Base-by-base conservation (phyloP, 768 basidiomycete genomes). In the Rickenella mellea region DNA sequence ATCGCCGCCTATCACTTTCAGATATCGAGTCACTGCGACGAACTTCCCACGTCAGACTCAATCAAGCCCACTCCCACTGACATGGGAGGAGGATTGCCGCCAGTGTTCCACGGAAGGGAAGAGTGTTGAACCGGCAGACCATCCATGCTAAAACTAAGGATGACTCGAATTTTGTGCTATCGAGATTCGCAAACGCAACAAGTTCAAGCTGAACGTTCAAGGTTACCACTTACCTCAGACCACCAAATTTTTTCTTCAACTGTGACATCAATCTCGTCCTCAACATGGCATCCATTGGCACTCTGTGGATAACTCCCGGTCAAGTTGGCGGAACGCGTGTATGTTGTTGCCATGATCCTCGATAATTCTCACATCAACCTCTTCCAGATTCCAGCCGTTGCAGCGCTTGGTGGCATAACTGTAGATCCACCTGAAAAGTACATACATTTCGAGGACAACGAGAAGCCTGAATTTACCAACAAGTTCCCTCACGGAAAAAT, bases 161-260 rank as follows among this genome's bases (percentile, higher is more conserved):
- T 76, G 44, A 96, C 89, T 65, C 93, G 94, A 59, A 96, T 83
- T 53, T 89, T 74, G 24, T 81, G 70, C 42, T 68, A 66, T 71
- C 72, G 66, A 89, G 74, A 51, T 91, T 86, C 4, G 92, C 82
- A 58, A 92, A 94, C 1, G 89, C 89, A 14, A 83, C 85, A n/a
- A 96, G 70, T 59, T 96, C 92, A 54, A 96, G 76, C 60, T 96
- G 89, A n/a, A n/a, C n/a, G n/a, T n/a, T n/a, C n/a, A n/a, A n/a
- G n/a, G n/a, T n/a, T n/a, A n/a, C n/a, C n/a, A n/a, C n/a, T n/a
- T n/a, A n/a, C n/a, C 43, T 46, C 38, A 42, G 27, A 48, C 51
- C 42, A 48, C 46, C 44, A 36, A 44, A 42, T 40, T 46, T 51
- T 50, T 45, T 45, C 46, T 48, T 42, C 51, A 48, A 54, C 46